These are phyloP conservation scores for Exophiala mesophila DNA, from an alignment of 2,329 filamentous ascomycete species.

Conservation along the genomic window DNA sequence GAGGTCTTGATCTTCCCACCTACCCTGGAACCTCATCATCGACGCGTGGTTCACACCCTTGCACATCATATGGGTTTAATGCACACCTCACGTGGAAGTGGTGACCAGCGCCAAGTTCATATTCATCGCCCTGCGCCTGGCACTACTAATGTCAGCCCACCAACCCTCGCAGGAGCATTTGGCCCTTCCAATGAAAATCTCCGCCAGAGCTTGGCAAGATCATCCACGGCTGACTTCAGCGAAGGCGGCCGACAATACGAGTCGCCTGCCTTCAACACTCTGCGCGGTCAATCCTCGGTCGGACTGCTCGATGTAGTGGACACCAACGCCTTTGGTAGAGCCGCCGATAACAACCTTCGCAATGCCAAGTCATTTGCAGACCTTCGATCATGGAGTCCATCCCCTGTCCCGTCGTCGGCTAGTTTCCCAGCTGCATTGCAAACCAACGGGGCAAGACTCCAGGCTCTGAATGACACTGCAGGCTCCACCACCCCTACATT, in stretches of 20 bases:
- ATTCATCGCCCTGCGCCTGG: slow-evolving; percentile 59
- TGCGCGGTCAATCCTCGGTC: slow-evolving; percentile 71
- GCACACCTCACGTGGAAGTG: slow-evolving; percentile 83
- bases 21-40: slow-evolving; percentile 73
- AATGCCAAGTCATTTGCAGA: slow-evolving; percentile 97
- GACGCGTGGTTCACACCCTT: slow-evolving; percentile 86
- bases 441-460: slow-evolving; percentile 58
- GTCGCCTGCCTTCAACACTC: slow-evolving; percentile 57
- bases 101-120: slow-evolving; percentile 83
- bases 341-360: slow-evolving; percentile 64
- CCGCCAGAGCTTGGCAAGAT: slow-evolving; percentile 80
- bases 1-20: slow-evolving; percentile 82
- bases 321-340: slow-evolving; percentile 62
- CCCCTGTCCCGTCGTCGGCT: slow-evolving; percentile 81
- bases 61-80: slow-evolving; percentile 92
- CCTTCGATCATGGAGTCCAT: slow-evolving; percentile 88
- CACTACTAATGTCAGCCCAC: slow-evolving; percentile 54
- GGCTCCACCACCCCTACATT: slow-evolving; percentile 63
- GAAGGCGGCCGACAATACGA: slow-evolving; percentile 70
- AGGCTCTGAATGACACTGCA: slow-evolving; percentile 51
- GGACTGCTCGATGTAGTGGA: slow-evolving; percentile 82
- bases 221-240: slow-evolving; percentile 96
- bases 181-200: slow-evolving; percentile 62
- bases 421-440: slow-evolving; percentile 71
- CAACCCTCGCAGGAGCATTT: slow-evolving; percentile 47